Percentiles rank a stretch among this genome's conserved stretches.
Conservation (phyloP, 495 filamentous ascomycete species). For the Lasiosphaeriaceae sp. region DNA sequence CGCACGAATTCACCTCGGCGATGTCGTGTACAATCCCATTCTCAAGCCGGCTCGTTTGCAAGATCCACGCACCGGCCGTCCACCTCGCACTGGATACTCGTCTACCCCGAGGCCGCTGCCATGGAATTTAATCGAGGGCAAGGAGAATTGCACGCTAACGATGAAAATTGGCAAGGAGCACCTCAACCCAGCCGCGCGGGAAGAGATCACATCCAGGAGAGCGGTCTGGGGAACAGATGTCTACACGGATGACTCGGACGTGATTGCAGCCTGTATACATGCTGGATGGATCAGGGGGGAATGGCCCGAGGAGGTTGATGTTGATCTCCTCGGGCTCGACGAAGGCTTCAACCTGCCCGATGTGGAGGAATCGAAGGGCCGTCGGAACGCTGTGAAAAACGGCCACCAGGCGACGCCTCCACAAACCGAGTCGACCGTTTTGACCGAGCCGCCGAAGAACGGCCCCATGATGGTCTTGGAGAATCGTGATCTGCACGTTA, state of each 20-base stretch:
- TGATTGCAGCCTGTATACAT: constrained; percentile 90
- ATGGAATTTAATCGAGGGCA: constrained; percentile 62
- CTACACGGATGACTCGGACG: constrained; percentile 94
- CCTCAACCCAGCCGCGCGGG: constrained; percentile 60
- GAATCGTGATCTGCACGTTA: constrained; percentile 78
- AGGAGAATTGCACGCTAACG: constrained; percentile 87
- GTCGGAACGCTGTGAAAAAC: constrained; percentile 1
- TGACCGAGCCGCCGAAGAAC: constrained; percentile 39
- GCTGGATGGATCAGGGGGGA: constrained; percentile 86
- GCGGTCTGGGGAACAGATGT: constrained; percentile 89
- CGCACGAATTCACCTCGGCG: constrained; percentile 76
- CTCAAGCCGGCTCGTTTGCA: constrained; percentile 55
- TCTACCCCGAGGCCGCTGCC: constrained; percentile 73
- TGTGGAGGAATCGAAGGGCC: constrained; percentile 18
- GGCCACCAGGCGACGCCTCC: neutral
- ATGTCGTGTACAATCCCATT: constrained; percentile 44
- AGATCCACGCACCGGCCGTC: constrained; percentile 41
- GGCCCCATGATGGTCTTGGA: constrained; percentile 51
- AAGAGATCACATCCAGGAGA: constrained; percentile 74
- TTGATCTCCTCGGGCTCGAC: constrained; percentile 62
- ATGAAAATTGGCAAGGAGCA: constrained; percentile 80
- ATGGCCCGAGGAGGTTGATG: constrained; percentile 70
- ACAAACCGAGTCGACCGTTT: constrained; percentile 17
- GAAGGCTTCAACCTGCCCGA: constrained; percentile 28
- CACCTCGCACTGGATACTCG: constrained; percentile 62